phyloP scores from a whole-genome alignment of 371 early-diverging fungal species.

The Mucor ambiguus region DNA sequence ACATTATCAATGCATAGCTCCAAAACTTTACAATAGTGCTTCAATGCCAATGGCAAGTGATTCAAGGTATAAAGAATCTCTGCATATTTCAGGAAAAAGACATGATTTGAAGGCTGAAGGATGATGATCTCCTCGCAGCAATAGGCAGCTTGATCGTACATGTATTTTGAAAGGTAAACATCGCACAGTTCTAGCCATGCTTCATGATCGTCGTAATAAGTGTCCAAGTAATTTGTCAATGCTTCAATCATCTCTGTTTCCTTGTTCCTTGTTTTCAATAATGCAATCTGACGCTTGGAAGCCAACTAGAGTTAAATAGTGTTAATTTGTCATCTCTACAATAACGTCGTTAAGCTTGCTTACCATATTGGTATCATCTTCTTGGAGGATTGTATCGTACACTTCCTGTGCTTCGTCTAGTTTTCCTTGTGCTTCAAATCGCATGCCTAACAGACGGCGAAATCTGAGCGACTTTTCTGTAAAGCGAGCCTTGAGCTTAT shows the following conservation, averaged over 20 bases:
- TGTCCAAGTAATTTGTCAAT: constrained; percentile 77
- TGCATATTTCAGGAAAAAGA: constrained; percentile 86
- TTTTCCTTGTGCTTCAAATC: constrained; percentile 74
- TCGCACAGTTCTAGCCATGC: constrained; percentile 85
- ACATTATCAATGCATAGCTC: constrained; percentile 77
- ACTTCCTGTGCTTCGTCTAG: constrained; percentile 61
- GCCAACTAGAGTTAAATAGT: constrained; percentile 42
- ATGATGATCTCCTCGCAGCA: constrained; percentile 89
- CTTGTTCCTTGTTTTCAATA: constrained; percentile 68
- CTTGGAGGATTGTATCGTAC: constrained; percentile 66
- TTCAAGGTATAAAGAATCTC: constrained; percentile 79
- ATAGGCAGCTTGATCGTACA: constrained; percentile 86
- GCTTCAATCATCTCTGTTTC: constrained; percentile 73
- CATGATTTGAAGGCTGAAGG: constrained; percentile 81
- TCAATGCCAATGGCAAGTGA: constrained; percentile 61
- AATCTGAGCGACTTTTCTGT: constrained; percentile 68
- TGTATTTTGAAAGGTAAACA: constrained; percentile 66
- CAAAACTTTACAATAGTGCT: constrained; percentile 75
- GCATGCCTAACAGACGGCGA: constrained; percentile 68
- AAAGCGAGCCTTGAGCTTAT: constrained; percentile 61
- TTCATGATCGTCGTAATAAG: constrained; percentile 82
- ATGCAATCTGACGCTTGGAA: constrained; percentile 75
- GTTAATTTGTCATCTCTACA: background rate
- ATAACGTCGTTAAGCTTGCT: background rate
- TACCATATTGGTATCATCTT: constrained; percentile 72